Base-by-base conservation (phyloP, 495 filamentous ascomycete genomes). In the Aspergillus kassunensis region DNA sequence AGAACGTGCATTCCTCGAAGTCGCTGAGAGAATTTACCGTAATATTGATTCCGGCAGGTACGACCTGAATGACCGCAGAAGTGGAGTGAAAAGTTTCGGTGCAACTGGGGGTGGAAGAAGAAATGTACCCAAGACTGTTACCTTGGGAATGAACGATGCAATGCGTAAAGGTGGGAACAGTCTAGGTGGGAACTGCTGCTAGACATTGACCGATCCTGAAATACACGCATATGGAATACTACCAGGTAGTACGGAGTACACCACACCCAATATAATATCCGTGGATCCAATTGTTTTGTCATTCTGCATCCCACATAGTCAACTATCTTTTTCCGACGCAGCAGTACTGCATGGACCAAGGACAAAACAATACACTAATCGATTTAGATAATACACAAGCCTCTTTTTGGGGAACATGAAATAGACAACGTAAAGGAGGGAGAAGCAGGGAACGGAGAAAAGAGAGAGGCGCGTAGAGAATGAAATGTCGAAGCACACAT, bases 31-130 rank as follows among this genome's bases (percentile, higher is more conserved):
- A 57, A 97, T 98, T 55, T 95, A 91, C 72, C 81, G 89, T 66
- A 97, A 96, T 68, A 95, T 98, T 50, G 89, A 95, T 70, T 84
- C 85, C 19, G 93, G 93, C 3, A 88, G 80, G 61, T 97, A 97
- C 68, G 91, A 97, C 69, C 74, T 98, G 56, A 95, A 96, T 69
- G 93, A 97, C 70, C 81, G 91, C 57, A 80, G 92, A 58, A 89
- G 85, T 50, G 93, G 93, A n/a, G 93, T 98, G 31, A 97, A 96
- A 68, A 84, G 85, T 12, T 82, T 80, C 27, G 80, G 80, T 13
- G 80, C 77, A 16, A 77, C 77, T 10, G 80, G 77, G 3, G 61
- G 67, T 41, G 31, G 64, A 57, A 62, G 68, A 37, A 53, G 65
- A 31, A 64, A 70, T 48, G 21, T 67, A 7, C 75, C 72, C 9